A percentile compares a stretch with the other conserved stretches of the same genome.
Conservation (phyloP, 306 rosid species). For the Trifolium repens region DNA sequence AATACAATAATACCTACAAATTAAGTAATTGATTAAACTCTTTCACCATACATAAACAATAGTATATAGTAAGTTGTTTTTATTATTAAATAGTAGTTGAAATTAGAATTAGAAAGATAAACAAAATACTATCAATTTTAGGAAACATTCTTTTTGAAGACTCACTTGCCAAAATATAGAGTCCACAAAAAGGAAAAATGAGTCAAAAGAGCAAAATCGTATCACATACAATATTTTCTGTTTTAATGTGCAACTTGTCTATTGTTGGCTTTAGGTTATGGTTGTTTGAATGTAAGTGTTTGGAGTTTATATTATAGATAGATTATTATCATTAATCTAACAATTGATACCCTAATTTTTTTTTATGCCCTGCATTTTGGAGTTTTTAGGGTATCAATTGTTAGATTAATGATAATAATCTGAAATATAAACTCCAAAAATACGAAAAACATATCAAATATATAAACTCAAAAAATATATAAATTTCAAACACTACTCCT, state of each 20-base stretch:
- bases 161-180: background rate
- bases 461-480: too few relatives aligned
- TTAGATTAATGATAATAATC: too few relatives aligned
- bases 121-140: background rate
- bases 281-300: background rate
- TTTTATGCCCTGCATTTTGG: too few relatives aligned
- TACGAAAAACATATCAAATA: too few relatives aligned
- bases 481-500: too few relatives aligned
- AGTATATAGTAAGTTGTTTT: background rate
- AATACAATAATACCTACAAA: background rate
- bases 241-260: background rate
- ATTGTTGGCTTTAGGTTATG: background rate
- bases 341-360: too few relatives aligned
- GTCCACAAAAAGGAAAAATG: background rate
- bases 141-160: background rate
- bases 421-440: too few relatives aligned
- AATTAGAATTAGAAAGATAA: background rate
- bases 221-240: background rate
- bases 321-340: too few relatives aligned
- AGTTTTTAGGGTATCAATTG: too few relatives aligned
- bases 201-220: background rate
- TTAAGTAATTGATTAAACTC: background rate
- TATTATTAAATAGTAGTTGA: background rate
- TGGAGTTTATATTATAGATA: too few relatives aligned
- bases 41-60: background rate